A percentile compares a stretch with the other conserved stretches of the same genome.
Evolutionary conservation across 2,329 filamentous ascomycete genomes (phyloP).

Genomic region (Bipolaris bicolor): DNA sequence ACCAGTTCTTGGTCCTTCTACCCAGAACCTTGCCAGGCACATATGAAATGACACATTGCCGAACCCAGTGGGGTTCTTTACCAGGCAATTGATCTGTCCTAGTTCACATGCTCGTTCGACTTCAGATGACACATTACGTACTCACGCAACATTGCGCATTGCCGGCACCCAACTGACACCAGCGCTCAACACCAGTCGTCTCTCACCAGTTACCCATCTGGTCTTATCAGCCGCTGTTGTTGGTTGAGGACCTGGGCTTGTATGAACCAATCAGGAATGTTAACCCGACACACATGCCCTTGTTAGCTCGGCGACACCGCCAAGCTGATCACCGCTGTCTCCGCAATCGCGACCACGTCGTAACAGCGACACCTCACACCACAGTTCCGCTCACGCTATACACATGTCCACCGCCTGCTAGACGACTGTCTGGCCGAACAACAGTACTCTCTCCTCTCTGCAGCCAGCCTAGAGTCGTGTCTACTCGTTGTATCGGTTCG

Average conservation of each 20-base stretch:
- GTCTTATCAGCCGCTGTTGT: constrained; percentile 32
- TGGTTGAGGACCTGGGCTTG: constrained; percentile 34
- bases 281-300: constrained; percentile 33
- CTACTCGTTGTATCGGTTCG: constrained; percentile 47
- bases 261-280: constrained; percentile 35
- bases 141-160: constrained; percentile 14
- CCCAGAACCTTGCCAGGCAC: constrained; percentile 31
- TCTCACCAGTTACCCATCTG: constrained; percentile 33
- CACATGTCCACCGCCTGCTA: constrained; percentile 47
- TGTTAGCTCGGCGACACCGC: constrained; percentile 29
- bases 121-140: constrained; percentile 18
- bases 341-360: constrained; percentile 36
- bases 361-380: constrained; percentile 33
- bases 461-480: constrained; percentile 52
- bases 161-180: constrained; percentile 22
- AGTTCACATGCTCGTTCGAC: constrained; percentile 27
- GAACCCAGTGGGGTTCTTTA: constrained; percentile 25
- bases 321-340: constrained; percentile 28
- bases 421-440: constrained; percentile 49
- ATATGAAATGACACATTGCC: constrained; percentile 31
- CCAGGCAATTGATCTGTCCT: constrained; percentile 29
- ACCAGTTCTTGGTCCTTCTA: constrained; percentile 25
- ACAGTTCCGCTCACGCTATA: constrained; percentile 20
- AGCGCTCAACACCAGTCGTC: constrained; percentile 34
- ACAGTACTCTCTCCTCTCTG: constrained; percentile 47